These are phyloP conservation scores for Kodamaea hsintzibuensis DNA, from an alignment of 805 yeast genomes.

Conservation along the genomic window DNA sequence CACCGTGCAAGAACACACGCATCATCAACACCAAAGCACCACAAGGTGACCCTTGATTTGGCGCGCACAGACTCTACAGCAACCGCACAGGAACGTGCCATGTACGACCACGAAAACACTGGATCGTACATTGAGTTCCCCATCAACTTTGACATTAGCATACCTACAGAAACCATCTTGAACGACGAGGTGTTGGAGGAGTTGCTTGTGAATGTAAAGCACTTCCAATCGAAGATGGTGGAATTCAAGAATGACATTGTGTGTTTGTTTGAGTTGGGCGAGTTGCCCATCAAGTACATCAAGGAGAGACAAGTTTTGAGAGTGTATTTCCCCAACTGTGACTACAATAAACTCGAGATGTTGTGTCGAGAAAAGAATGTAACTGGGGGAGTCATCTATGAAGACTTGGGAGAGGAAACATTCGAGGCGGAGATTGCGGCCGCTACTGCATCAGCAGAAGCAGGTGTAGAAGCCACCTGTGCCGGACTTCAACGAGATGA, in stretches of 20 bases:
- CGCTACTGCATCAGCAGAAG: neutral
- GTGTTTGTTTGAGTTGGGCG: conserved; percentile 59
- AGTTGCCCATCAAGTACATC: conserved; percentile 57
- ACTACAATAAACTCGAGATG: conserved; percentile 53
- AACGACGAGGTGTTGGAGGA: conserved; percentile 42
- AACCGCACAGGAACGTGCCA: conserved; percentile 17
- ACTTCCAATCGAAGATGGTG: conserved; percentile 42
- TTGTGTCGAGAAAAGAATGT: conserved; percentile 62
- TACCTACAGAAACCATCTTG: conserved; percentile 35
- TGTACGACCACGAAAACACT: conserved; percentile 9
- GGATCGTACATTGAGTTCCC: conserved; percentile 40
- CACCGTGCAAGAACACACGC: conserved; percentile 26
- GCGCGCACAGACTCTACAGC: conserved; percentile 23
- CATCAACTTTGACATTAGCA: conserved; percentile 25
- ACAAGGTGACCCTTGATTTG: conserved; percentile 20
- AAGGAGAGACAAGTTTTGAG: conserved; percentile 41
- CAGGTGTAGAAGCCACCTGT: neutral
- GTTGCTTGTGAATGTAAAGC: conserved; percentile 57
- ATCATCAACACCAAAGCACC: conserved; percentile 27
- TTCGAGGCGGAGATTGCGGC: conserved; percentile 14
- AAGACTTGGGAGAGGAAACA: conserved; percentile 20
- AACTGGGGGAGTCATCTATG: conserved; percentile 53
- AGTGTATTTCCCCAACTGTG: conserved; percentile 74
- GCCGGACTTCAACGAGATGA: neutral
- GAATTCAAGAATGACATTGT: conserved; percentile 46